Percentiles rank a stretch among this genome's conserved stretches.
Evolutionary conservation across 2,329 filamentous ascomycete species (phyloP).

Genomic region (Fusarium agapanthi): DNA sequence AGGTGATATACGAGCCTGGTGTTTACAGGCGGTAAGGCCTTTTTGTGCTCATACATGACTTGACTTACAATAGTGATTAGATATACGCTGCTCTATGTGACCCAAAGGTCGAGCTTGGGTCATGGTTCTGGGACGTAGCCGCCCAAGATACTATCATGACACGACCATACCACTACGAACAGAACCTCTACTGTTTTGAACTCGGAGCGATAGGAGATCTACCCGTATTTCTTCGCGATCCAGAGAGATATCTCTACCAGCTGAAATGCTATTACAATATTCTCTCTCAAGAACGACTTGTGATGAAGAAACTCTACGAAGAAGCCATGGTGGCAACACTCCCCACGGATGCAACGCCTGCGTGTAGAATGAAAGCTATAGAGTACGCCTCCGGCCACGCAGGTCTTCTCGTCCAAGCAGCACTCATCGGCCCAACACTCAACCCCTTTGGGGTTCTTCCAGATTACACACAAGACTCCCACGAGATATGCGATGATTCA

Average conservation of each 20-base stretch:
- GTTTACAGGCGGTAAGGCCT: background rate
- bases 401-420: constrained; percentile 4
- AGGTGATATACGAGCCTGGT: constrained; percentile 2
- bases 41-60: accelerated
- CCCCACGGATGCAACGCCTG: background rate
- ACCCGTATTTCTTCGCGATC: constrained; percentile 9
- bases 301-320: background rate
- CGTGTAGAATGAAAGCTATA: background rate
- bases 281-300: background rate
- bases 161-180: constrained; percentile 9
- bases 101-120: constrained; percentile 4
- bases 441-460: background rate
- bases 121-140: constrained; percentile 24
- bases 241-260: constrained; percentile 15
- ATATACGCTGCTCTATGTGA: constrained; percentile 12
- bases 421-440: constrained; percentile 2
- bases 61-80: background rate
- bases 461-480: background rate
- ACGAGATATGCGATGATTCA: background rate
- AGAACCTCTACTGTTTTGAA: constrained; percentile 13
- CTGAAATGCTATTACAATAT: constrained; percentile 17
- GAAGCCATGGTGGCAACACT: background rate
- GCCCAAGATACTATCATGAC: background rate
- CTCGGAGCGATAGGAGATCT: constrained; percentile 8
- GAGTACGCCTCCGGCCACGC: constrained; percentile 3